Base-by-base conservation (phyloP, 2,329 filamentous ascomycete species). In the Alternaria angustiovoidea region DNA sequence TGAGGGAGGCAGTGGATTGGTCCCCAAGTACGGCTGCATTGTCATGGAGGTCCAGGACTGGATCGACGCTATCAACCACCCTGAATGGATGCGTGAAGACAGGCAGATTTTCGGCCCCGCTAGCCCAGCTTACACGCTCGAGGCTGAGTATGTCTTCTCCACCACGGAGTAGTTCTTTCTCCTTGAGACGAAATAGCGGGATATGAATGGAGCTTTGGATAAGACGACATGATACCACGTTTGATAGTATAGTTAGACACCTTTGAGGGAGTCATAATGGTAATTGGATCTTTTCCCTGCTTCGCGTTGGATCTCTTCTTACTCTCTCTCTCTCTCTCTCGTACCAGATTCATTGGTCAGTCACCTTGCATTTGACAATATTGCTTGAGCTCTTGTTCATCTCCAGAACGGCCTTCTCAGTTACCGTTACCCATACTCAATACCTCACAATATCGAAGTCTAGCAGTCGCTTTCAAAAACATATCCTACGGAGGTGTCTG, bases 1-100 rank as follows among this genome's bases (percentile, higher is more conserved):
- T 4, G 83, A 86, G 62, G 79, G 68, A 34, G 86, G 88, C 68
- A 86, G 87, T 4, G 83, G 89, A 38, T 86, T 86, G 7, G 89
- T 93, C 26, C 85, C 87, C 57, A 77, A 94, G 82, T 92, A 93
- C 74, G 93, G 92, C 32, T 97, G 94, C 78, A 74, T 97, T 26
- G 94, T 97, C 49, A 86, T 97, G 78, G 94, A 97, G 81, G 92
- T 95, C 12, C 88, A 97, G 83, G 93, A 95, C 77, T 97, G 89
- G 87, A 96, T 97, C 73, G 94, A 96, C 75, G 93, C 86, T 26
- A 95, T 98, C 81, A 97, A 97, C 81, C 87, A 96, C 70, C 94
- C 94, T 0, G 87, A 93, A 78, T 97, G 94, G 94, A 88, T 88
- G 60, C 87, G 94, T 56, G 79, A 83, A 47, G 80, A 82, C 67